These are phyloP conservation scores for Misopates orontium DNA, from an alignment of 257 asterid genomes.

Conservation along the genomic window DNA sequence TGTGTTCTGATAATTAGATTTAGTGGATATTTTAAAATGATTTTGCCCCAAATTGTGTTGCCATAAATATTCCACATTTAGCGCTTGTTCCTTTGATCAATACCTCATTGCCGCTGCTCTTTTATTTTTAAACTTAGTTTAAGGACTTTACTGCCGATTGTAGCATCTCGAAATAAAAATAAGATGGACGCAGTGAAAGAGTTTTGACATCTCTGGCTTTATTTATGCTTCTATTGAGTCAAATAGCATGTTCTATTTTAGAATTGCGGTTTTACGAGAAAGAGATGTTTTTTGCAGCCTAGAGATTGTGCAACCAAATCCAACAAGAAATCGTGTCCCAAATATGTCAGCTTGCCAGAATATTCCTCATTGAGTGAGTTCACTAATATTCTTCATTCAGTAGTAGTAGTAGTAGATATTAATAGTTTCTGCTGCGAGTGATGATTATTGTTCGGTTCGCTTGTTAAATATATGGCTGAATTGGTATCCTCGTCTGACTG, in stretches of 20 bases:
- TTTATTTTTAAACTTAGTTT: background rate
- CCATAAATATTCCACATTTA: background rate
- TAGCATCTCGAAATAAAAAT: background rate
- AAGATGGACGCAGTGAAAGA: slow-evolving; percentile 9
- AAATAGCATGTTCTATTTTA: background rate
- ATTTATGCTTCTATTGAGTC: background rate
- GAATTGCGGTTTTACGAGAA: too few species aligned
- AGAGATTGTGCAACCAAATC: slow-evolving; percentile 59
- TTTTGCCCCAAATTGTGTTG: background rate
- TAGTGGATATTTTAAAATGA: background rate
- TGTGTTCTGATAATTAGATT: background rate
- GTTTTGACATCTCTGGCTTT: background rate
- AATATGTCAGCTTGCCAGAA: slow-evolving; percentile 71
- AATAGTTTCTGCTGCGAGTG: background rate
- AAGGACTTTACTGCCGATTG: slow-evolving; percentile 3
- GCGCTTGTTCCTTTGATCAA: slow-evolving; percentile 8
- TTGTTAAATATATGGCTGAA: background rate
- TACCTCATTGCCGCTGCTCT: background rate
- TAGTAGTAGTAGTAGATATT: background rate
- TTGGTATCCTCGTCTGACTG: slow-evolving; percentile 18
- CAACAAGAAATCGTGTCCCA: slow-evolving; percentile 61
- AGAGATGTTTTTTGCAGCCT: slow-evolving; percentile 54
- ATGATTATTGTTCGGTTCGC: too few species aligned
- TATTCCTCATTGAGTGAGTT: slow-evolving; percentile 50
- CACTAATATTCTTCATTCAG: slow-evolving; percentile 10